These are phyloP conservation scores for Geranomyces variabilis DNA, from an alignment of 192 early-diverging fungal genomes.

Conservation along the genomic window DNA sequence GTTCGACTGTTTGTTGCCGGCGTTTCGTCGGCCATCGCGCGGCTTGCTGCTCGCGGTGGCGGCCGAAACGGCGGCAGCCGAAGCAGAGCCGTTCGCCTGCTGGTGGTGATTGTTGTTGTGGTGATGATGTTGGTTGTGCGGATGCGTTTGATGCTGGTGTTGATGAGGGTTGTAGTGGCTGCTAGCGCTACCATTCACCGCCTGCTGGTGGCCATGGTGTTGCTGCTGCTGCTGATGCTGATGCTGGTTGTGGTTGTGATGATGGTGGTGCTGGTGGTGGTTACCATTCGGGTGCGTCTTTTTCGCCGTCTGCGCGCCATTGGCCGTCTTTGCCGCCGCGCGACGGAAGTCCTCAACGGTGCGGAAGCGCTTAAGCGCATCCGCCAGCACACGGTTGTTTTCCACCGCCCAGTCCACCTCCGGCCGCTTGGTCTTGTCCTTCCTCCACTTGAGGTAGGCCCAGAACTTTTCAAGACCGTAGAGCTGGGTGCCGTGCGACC, in stretches of 20 bases:
- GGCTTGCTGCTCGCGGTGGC: background rate
- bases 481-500: constrained; percentile 37
- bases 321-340: background rate
- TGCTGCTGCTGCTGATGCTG: background rate
- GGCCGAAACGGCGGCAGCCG: too few relatives aligned
- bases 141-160: constrained; percentile 14
- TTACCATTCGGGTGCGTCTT: background rate
- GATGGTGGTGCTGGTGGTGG: background rate
- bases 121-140: background rate
- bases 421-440: constrained; percentile 67
- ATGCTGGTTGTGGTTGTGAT: background rate
- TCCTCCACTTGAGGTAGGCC: constrained; percentile 89
- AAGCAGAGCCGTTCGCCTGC: constrained; percentile 1
- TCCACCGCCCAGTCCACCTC: constrained; percentile 44
- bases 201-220: background rate
- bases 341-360: constrained; percentile 38
- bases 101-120: background rate
- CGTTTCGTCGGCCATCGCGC: background rate
- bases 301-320: background rate
- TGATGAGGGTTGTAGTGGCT: constrained; percentile 2
- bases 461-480: constrained; percentile 97
- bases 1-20: background rate
- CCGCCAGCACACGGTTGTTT: constrained; percentile 15
- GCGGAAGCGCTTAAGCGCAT: constrained; percentile 33
- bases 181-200: background rate